Evolutionary conservation across 306 rosid genomes (phyloP), one percentile per base, ranked within the genome.

Genomic region (Myrica gale): DNA sequence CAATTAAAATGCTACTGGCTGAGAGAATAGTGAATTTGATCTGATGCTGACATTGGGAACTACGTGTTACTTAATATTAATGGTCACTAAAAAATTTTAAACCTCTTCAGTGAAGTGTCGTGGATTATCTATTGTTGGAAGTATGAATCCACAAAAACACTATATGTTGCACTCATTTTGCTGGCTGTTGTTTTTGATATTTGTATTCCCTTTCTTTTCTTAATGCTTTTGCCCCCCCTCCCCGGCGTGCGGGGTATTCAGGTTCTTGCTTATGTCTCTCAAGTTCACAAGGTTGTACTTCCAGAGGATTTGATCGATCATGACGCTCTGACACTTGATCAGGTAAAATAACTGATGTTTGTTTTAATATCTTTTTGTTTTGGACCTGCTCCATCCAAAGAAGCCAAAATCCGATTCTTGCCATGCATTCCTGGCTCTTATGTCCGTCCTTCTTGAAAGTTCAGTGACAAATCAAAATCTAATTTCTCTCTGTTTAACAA

Each of bases 191-290:
- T 53, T 61, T 74, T 12, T 66, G 62, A 58, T 17, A 21, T 23
- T 68, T 74, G 54, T 23, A 37, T 74, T 32, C 3, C 37, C 74
- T 58, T 37, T 74, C 39, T 58, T 65, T 69, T 56, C 66, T 76
- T 48, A 74, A 55, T 4, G 0, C 7, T 54, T 54, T 17, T 53
- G 37, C 11, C 52, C 41, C 60, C 74, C 45, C 69, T 50, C 77
- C 50, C 71, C 37, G 37, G 37, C 37, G 37, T 3, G 0, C 3
- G 37, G 37, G 71, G 78, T 73, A 65, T 70, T 81, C 88, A 96
- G 99, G 80, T 96, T 80, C 80, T 92, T 79, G 97, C 99, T 57
- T 96, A 89, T 88, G 99, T 96, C 58, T 92, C 99, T 69, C 97
- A 96, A 96, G 99, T 96, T 80, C 92, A 96, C 75, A 86, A 86